Evolutionary conservation across 148 eudicot genomes (phyloP).

Genomic region (Vaccinium macrocarpon): DNA sequence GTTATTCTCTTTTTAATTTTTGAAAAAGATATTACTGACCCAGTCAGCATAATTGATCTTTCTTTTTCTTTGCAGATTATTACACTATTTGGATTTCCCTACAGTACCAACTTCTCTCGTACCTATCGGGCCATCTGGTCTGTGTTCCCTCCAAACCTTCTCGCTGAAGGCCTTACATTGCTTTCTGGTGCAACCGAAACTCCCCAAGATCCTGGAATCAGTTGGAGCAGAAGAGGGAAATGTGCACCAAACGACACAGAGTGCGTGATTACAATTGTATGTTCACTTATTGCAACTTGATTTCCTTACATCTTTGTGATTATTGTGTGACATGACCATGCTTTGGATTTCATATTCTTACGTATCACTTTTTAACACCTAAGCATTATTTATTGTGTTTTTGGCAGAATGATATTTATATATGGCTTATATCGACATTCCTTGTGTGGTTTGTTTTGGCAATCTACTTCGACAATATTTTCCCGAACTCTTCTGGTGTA

Average conservation of each 20-base stretch:
- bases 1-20: constrained; percentile 8
- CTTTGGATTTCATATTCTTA: neutral
- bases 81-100: constrained; percentile 79
- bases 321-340: neutral
- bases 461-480: constrained; percentile 84
- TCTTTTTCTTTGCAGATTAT: constrained; percentile 51
- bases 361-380: neutral
- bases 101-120: constrained; percentile 29
- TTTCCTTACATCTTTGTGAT: neutral
- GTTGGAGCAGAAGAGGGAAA: constrained; percentile 54
- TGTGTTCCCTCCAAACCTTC: constrained; percentile 66
- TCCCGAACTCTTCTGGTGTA: constrained; percentile 80
- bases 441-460: constrained; percentile 69
- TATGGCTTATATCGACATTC: constrained; percentile 53
- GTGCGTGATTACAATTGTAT: constrained; percentile 62
- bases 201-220: constrained; percentile 58
- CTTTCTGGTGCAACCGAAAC: constrained; percentile 51
- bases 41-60: constrained; percentile 11
- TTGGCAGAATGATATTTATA: constrained; percentile 60
- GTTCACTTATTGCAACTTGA: constrained; percentile 9
- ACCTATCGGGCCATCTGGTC: constrained; percentile 41
- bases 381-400: constrained; percentile 7
- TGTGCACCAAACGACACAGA: constrained; percentile 56
- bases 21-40: constrained; percentile 13
- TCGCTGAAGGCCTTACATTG: constrained; percentile 53